A percentile compares a stretch with the other conserved stretches of the same genome.
phyloP scores from a whole-genome alignment of 1,139 yeast genomes.

The Eremothecium gossypii region DNA sequence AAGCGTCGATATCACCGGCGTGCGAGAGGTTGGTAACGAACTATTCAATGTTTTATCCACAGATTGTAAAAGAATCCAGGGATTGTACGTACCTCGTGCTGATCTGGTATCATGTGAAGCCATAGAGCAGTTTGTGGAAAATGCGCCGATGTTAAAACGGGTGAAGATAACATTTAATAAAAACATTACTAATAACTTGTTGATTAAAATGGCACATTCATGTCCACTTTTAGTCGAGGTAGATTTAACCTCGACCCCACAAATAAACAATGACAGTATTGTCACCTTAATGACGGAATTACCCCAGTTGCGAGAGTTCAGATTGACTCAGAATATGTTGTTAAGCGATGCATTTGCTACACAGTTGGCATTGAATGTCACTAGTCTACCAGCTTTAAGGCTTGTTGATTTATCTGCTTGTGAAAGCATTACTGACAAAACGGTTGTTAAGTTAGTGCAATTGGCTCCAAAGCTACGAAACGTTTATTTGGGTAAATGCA shows the following conservation, averaged over 20 bases:
- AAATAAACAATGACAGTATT: conserved; percentile 56
- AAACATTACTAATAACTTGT: conserved; percentile 57
- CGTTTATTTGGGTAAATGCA: conserved; percentile 82
- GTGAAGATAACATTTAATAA: conserved; percentile 70
- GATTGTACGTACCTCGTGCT: conserved; percentile 84
- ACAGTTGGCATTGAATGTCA: conserved; percentile 25
- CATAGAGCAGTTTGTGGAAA: conserved; percentile 46
- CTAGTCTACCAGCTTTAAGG: conserved; percentile 46
- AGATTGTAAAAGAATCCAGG: conserved; percentile 73
- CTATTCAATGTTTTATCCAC: conserved; percentile 62
- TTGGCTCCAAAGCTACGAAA: conserved; percentile 82
- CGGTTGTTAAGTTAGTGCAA: conserved; percentile 61
- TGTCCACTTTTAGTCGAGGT: conserved; percentile 83
- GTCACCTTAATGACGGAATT: conserved; percentile 54
- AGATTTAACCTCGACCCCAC: conserved; percentile 77
- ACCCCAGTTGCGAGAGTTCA: conserved; percentile 69
- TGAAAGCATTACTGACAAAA: conserved; percentile 67
- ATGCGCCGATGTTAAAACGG: conserved; percentile 72
- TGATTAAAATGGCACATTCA: conserved; percentile 51
- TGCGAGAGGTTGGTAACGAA: conserved; percentile 57
- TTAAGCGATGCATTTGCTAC: conserved; percentile 45
- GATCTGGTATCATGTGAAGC: conserved; percentile 58
- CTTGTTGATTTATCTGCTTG: conserved; percentile 83
- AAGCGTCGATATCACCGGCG: conserved; percentile 85
- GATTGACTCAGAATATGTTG: conserved; percentile 65